Evolutionary conservation across 1,284 basidiomycete genomes (phyloP).

Genomic region (Puccinia brachypodii): DNA sequence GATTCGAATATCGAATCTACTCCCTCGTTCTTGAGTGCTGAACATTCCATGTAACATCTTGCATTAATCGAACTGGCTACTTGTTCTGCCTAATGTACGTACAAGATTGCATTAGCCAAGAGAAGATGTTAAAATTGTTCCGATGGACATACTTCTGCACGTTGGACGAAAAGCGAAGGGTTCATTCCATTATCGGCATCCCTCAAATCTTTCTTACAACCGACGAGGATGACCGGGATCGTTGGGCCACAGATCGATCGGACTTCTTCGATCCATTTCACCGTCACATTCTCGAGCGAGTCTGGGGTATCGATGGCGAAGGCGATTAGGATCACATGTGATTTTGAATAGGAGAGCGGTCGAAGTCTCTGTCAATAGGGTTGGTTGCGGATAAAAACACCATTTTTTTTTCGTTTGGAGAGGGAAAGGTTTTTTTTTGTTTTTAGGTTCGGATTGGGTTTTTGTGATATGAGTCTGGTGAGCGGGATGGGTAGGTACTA

Average conservation of each 20-base stretch:
- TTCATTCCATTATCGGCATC: constrained; percentile 50
- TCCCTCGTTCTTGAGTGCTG: constrained; percentile 83
- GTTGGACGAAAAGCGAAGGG: constrained; percentile 50
- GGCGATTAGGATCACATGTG: constrained; percentile 96
- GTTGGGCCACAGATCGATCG: constrained; percentile 76
- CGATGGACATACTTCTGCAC: background rate
- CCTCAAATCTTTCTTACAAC: constrained; percentile 56
- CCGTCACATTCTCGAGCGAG: constrained; percentile 89
- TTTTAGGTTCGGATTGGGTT: background rate
- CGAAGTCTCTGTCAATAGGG: constrained; percentile 68
- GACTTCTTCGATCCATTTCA: constrained; percentile 98
- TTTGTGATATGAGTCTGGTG: background rate
- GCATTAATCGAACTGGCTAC: constrained; percentile 79
- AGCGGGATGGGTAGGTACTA: constrained; percentile 51
- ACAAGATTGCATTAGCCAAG: constrained; percentile 19
- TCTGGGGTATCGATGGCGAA: constrained; percentile 95
- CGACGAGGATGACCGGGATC: constrained; percentile 62
- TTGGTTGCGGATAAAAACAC: no score
- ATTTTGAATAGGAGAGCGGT: constrained; percentile 94
- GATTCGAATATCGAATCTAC: constrained; percentile 95
- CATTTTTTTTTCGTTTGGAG: no score
- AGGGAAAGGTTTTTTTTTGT: constrained; percentile 34
- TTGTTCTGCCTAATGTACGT: constrained; percentile 74
- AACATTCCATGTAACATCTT: constrained; percentile 88
- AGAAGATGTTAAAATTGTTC: no score